A percentile compares a stretch with the other conserved stretches of the same genome.
Evolutionary conservation across 2,329 filamentous ascomycete species (phyloP).

Genomic region (Cytospora chrysosperma): DNA sequence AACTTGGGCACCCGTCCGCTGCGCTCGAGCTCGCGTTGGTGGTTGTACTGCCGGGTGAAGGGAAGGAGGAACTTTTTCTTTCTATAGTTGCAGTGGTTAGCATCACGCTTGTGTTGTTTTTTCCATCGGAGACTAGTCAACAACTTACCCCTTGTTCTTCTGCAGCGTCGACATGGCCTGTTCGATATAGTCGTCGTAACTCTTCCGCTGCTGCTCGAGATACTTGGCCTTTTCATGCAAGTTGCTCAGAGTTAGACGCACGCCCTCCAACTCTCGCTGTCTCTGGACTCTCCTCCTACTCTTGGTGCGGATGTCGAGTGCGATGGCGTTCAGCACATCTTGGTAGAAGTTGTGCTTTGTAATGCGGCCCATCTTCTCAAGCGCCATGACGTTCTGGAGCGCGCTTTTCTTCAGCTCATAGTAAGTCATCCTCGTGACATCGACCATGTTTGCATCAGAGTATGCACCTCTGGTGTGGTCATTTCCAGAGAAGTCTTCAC

Average conservation of each 20-base stretch:
- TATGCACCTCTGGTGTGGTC: constrained; percentile 79
- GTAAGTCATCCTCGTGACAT: constrained; percentile 87
- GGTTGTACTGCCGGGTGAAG: constrained; percentile 98
- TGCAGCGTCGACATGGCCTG: constrained; percentile 96
- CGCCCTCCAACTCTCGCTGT: constrained; percentile 84
- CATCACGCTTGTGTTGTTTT: constrained; percentile 3
- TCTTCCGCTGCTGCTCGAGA: constrained; percentile 92
- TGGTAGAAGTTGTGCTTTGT: constrained; percentile 92
- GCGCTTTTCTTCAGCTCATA: constrained; percentile 89
- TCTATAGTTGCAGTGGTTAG: constrained; percentile 41
- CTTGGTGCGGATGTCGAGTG: constrained; percentile 94
- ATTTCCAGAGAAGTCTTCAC: constrained; percentile 73
- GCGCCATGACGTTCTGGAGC: constrained; percentile 86
- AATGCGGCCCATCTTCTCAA: constrained; percentile 86
- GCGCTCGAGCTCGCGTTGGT: constrained; percentile 91
- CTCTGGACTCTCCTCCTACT: constrained; percentile 89
- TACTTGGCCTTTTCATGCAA: constrained; percentile 86
- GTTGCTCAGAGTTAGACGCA: constrained; percentile 71
- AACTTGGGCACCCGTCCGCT: constrained; percentile 95
- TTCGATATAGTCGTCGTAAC: constrained; percentile 98
- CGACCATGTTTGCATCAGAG: constrained; percentile 82
- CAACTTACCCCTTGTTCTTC: constrained; percentile 81
- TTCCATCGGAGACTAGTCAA: not conserved
- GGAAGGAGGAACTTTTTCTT: constrained; percentile 93
- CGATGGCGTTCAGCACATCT: constrained; percentile 96